Conservation (phyloP, 192 early-diverging fungal genomes). For the Gonapodya sp. region DNA sequence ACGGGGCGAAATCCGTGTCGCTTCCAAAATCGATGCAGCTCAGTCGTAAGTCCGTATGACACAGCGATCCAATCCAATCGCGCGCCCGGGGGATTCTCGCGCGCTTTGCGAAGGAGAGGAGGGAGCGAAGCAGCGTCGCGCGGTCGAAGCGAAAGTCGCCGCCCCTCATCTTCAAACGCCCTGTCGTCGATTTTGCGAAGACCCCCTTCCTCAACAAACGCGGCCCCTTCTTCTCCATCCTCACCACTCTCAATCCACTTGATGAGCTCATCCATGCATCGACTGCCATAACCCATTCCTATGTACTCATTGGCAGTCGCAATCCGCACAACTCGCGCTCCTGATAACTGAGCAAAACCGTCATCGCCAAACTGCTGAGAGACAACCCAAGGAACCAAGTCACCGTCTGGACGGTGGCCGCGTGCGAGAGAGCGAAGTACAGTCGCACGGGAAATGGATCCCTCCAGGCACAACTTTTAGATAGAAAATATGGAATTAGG, state of each 20-base stretch:
- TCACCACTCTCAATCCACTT: slow-evolving; percentile 72
- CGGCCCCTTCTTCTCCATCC: slow-evolving; percentile 41
- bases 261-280: slow-evolving; percentile 78
- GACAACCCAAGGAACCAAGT: slow-evolving; percentile 96
- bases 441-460: slow-evolving; percentile 80
- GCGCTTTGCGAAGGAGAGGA: slow-evolving; percentile 73
- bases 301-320: slow-evolving; percentile 96
- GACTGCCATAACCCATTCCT: slow-evolving; percentile 92
- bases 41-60: slow-evolving; percentile 80
- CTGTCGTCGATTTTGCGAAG: slow-evolving; percentile 21
- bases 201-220: slow-evolving; percentile 23
- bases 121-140: slow-evolving; percentile 88
- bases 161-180: slow-evolving; percentile 51
- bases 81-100: slow-evolving; percentile 54
- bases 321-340: slow-evolving; percentile 93
- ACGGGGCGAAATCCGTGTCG: slow-evolving; percentile 79
- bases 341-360: slow-evolving; percentile 88
- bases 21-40: slow-evolving; percentile 96
- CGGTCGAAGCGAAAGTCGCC: slow-evolving; percentile 45
- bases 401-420: slow-evolving; percentile 80
- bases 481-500: too few relatives aligned
- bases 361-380: slow-evolving; percentile 93
- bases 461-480: slow-evolving; percentile 67
- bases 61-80: slow-evolving; percentile 93
- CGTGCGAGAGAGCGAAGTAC: slow-evolving; percentile 72